Base-by-base conservation (phyloP, 768 basidiomycete genomes). In the Neoboletus brunneissimus region DNA sequence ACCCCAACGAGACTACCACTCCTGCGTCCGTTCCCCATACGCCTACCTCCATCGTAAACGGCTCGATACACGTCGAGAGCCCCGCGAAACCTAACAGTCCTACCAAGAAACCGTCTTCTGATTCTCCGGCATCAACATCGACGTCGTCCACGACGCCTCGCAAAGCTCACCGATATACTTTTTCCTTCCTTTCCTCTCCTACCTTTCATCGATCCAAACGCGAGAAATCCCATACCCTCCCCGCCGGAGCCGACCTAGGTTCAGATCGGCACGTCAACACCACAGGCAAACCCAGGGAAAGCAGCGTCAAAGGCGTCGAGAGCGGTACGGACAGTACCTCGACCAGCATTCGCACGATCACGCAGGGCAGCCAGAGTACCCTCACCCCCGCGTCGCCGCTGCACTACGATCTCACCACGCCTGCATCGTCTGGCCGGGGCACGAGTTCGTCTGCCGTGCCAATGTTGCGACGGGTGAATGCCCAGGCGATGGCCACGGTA, bases 121-220 rank as follows among this genome's bases (percentile, higher is more conserved):
- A 45, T 18, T 5, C 16, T 3, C n/a, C 44, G 31, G 20, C 25
- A 8, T 29, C 52, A 35, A 18, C 25, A 8, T 29, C 52, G 22
- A 41, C 32, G 6, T 3, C 53, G 18, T 40, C 46, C 1, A 13
- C 51, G 2, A 35, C 56, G 7, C 49, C 52, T 49, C 67, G 54
- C 13, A 63, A 51, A 53, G 3, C 48, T 22, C 66, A 57, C 18
- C 48, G 71, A 45, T 62, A 49, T 32, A 71, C 64, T 3, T 71
- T 70, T 56, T 66, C 63, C 9, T 65, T 70, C 7, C 40, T 72
- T 4, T 22, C 68, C 2, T 32, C 68, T 0, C 22, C 66, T 25
- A 25, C 59, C n/a, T 62, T 72, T 34, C 45, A 51, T 6, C 59
- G 57, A 18, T 35, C 52, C 31, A 70, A 54, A n/a, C 70, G 56